These are phyloP conservation scores for Singerocomus inundabilis DNA, from an alignment of 1,284 basidiomycete species.

Conservation along the genomic window DNA sequence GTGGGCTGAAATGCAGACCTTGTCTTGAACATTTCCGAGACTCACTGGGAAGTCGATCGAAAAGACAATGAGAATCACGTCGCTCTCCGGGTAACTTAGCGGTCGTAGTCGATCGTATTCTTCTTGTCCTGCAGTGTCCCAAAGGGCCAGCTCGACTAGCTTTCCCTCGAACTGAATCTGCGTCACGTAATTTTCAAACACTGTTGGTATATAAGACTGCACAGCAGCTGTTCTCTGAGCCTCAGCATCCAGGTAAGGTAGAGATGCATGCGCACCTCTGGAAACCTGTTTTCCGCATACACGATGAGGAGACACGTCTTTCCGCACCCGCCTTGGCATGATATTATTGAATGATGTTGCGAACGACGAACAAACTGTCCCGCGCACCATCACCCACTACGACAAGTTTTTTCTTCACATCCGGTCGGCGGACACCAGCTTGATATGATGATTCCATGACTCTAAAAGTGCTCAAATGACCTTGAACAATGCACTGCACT, in stretches of 20 bases:
- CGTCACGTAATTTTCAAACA: conserved; percentile 97
- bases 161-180: conserved; percentile 88
- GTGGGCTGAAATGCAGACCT: conserved; percentile 46
- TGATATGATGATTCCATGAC: conserved; percentile 30
- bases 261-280: conserved; percentile 66
- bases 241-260: conserved; percentile 3
- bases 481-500: neutral
- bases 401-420: conserved; percentile 86
- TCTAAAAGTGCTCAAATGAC: neutral
- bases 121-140: conserved; percentile 99
- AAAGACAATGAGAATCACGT: conserved; percentile 97
- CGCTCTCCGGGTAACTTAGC: conserved; percentile 93
- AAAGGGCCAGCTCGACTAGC: conserved; percentile 90
- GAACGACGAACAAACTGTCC: conserved; percentile 35
- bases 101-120: conserved; percentile 96
- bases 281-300: conserved; percentile 97
- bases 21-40: conserved; percentile 92
- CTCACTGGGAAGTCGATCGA: conserved; percentile 96
- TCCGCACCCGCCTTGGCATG: conserved; percentile 65
- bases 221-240: conserved; percentile 10
- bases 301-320: conserved; percentile 94
- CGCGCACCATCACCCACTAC: conserved; percentile 85
- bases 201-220: conserved; percentile 97
- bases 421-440: conserved; percentile 51
- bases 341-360: conserved; percentile 29